A percentile compares a stretch with the other conserved stretches of the same genome.
These are phyloP conservation scores for Incumbomyces lentus DNA, from an alignment of 2,329 filamentous ascomycete genomes.

Conservation along the genomic window DNA sequence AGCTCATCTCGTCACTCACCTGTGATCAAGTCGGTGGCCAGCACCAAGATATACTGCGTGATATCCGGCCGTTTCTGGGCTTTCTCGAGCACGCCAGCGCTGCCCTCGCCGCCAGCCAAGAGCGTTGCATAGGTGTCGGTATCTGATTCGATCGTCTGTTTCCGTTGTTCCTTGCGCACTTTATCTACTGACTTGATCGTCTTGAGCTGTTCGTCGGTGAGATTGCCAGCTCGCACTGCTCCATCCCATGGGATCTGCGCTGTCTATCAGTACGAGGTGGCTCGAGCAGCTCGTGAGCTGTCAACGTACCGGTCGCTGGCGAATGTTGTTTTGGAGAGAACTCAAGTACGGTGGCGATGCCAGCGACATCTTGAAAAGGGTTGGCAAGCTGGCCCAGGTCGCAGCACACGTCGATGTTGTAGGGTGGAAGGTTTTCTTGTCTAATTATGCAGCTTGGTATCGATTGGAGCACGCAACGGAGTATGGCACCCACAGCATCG, in stretches of 20 bases:
- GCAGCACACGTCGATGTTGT: no score
- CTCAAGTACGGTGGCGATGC: conserved; percentile 69
- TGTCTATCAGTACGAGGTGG: background rate
- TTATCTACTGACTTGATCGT: conserved; percentile 97
- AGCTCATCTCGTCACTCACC: conserved; percentile 38
- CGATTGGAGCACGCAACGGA: no score
- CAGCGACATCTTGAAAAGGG: conserved; percentile 58
- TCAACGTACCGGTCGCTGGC: conserved; percentile 55
- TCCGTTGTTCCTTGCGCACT: conserved; percentile 81
- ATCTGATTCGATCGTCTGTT: conserved; percentile 70
- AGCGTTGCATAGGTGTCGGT: conserved; percentile 68
- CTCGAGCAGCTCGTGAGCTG: background rate
- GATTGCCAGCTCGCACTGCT: conserved; percentile 81
- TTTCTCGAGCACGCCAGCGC: conserved; percentile 70
- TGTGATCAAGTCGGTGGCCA: conserved; percentile 78
- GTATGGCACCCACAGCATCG: no score
- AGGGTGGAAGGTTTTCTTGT: no score
- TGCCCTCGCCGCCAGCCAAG: conserved; percentile 59
- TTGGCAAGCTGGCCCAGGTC: no score
- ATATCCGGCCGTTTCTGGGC: conserved; percentile 81
- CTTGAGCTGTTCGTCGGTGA: conserved; percentile 86
- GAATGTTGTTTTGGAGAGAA: conserved; percentile 93
- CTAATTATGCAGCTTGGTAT: no score
- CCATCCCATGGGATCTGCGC: conserved; percentile 82
- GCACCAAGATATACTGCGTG: conserved; percentile 85